phyloP scores from a whole-genome alignment of 2,329 filamentous ascomycete species.

The Chrysoporthe austroafricana region DNA sequence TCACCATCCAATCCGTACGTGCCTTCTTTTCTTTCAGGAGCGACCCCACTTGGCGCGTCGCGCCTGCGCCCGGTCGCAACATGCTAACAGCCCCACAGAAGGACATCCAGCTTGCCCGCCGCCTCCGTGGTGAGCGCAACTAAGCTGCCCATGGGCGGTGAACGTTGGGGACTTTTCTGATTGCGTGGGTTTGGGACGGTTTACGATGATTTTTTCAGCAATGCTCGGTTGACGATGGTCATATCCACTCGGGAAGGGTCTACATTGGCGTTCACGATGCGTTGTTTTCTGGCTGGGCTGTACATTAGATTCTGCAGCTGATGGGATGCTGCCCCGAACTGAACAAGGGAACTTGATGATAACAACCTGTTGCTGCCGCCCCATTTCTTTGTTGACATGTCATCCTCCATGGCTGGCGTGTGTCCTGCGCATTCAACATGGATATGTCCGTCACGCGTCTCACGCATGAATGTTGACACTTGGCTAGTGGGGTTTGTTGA shows the following conservation, averaged over 20 bases:
- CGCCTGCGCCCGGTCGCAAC: not conserved
- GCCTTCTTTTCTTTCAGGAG: not conserved
- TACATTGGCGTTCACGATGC: slow-evolving; percentile 47
- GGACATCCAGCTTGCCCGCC: slow-evolving; percentile 95
- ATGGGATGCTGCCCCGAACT: slow-evolving; percentile 35
- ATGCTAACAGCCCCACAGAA: slow-evolving; percentile 59
- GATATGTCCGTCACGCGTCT: not conserved
- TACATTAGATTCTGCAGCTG: slow-evolving; percentile 45
- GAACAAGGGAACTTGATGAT: slow-evolving; percentile 35
- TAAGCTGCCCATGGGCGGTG: slow-evolving; percentile 49
- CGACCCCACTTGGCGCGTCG: not conserved
- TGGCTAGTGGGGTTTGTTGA: not conserved
- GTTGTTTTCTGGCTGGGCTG: slow-evolving; percentile 45
- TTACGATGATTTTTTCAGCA: slow-evolving; percentile 47
- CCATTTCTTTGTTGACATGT: not conserved
- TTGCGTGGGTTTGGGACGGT: slow-evolving; percentile 39
- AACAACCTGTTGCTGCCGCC: slow-evolving; percentile 20
- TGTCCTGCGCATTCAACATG: not conserved
- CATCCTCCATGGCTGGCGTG: not conserved
- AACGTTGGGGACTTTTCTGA: slow-evolving; percentile 27
- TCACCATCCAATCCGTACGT: slow-evolving; percentile 83
- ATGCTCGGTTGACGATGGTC: slow-evolving; percentile 45
- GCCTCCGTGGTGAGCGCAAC: slow-evolving; percentile 92
- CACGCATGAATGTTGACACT: not conserved
- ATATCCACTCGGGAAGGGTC: slow-evolving; percentile 43